phyloP scores from a whole-genome alignment of 1,139 yeast species.

The Yamadazyma dushanensis region DNA sequence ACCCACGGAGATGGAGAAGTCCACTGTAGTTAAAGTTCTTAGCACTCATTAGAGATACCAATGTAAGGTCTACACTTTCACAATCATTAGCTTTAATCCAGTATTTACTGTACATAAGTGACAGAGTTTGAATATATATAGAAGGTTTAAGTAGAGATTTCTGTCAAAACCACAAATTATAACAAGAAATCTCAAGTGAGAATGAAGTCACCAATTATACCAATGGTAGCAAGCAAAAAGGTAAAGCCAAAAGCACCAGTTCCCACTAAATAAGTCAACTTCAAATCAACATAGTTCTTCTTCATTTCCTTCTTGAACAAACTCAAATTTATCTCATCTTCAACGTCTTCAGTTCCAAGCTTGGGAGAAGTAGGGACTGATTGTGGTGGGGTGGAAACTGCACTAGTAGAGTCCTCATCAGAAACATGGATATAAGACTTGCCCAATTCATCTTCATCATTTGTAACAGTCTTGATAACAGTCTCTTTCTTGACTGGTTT shows the following conservation, averaged over 20 bases:
- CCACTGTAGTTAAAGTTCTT: constrained; percentile 19
- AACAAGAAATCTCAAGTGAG: constrained; percentile 1
- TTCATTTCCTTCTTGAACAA: constrained; percentile 41
- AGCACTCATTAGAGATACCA: too few species aligned
- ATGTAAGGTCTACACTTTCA: too few species aligned
- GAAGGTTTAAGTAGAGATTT: neutral
- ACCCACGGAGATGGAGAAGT: constrained; percentile 22
- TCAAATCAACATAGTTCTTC: constrained; percentile 31
- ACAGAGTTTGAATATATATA: neutral
- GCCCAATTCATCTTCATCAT: constrained; percentile 39
- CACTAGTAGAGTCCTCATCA: constrained; percentile 39
- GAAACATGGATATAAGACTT: constrained; percentile 53
- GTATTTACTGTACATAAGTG: constrained; percentile 2
- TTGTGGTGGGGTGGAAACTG: constrained; percentile 31
- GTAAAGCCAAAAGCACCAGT: constrained; percentile 43
- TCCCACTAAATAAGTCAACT: constrained; percentile 33
- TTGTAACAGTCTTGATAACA: constrained; percentile 8
- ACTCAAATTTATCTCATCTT: constrained; percentile 42
- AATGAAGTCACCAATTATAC: constrained; percentile 48
- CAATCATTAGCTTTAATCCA: neutral
- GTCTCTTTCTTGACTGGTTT: constrained; percentile 5
- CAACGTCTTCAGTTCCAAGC: constrained; percentile 23
- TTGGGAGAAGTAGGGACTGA: constrained; percentile 36
- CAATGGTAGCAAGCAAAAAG: constrained; percentile 44
- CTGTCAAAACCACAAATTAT: neutral